Evolutionary conservation across 495 filamentous ascomycete species (phyloP).

Genomic region (Opeltia flavorubescens): DNA sequence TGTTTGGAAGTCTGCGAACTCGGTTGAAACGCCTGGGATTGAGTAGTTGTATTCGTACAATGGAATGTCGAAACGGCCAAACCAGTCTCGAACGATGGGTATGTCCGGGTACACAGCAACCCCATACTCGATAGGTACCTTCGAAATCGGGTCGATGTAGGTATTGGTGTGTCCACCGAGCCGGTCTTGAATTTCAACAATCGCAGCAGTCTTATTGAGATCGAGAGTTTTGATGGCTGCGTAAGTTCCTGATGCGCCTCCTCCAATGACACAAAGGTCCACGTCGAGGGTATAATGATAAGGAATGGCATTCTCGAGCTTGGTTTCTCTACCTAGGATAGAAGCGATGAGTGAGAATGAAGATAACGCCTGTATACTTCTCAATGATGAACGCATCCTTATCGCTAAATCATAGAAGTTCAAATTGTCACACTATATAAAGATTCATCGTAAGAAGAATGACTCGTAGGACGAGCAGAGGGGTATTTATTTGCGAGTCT

Average conservation of each 20-base stretch:
- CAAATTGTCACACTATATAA: no score
- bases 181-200: slow-evolving; percentile 27
- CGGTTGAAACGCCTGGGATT: slow-evolving; percentile 7
- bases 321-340: no score
- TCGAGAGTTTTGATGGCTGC: slow-evolving; percentile 31
- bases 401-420: no score
- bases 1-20: slow-evolving; percentile 28
- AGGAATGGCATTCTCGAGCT: no score
- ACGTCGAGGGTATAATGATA: slow-evolving; percentile 3
- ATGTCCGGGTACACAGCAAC: slow-evolving; percentile 3
- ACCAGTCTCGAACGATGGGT: slow-evolving; percentile 18
- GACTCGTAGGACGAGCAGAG: no score
- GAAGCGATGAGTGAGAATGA: no score
- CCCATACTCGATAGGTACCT: slow-evolving; percentile 2
- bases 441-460: no score
- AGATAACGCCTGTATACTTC: no score
- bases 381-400: no score
- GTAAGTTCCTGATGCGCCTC: slow-evolving; percentile 32
- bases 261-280: slow-evolving; percentile 32
- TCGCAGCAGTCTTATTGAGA: slow-evolving; percentile 22
- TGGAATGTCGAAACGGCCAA: slow-evolving; percentile 27
- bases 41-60: slow-evolving; percentile 12
- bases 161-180: slow-evolving; percentile 22
- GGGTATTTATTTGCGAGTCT: no score
- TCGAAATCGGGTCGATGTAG: slow-evolving; percentile 5